Evolutionary conservation across 768 basidiomycete species (phyloP), one percentile per base, ranked within the genome.

Genomic region (Pisolithus albus): DNA sequence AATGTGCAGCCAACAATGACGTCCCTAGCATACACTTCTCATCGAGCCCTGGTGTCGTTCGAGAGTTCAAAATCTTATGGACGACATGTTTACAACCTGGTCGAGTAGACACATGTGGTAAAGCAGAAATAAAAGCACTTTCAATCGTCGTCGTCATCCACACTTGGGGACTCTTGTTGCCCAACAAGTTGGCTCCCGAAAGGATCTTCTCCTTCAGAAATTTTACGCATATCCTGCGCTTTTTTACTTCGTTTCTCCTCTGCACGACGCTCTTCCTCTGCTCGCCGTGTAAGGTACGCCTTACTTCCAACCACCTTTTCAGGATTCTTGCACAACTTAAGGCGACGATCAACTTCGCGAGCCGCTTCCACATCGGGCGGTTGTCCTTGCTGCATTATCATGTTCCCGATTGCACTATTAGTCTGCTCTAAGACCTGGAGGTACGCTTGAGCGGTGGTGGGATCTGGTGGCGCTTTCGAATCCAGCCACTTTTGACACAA

Each of bases 241-340:
- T 86, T 87, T 59, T 77, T 79, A 41, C 66, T 76, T 51, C 89
- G 74, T 65, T 88, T 92, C 53, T 78, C 80, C 55, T 81, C 81
- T 2, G 83, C 84, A 60, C 76, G 78, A 49, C 72, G 79, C 59
- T 89, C 88, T 51, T 83, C 82, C 58, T 82, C 84, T n/a, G 75
- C 80, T 57, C 81, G 83, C 64, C 82, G 83, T 19, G 80, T 79
- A 23, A 84, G 65, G 65, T 86, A 92, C 3, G 89, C 86, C 54
- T 81, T 84, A 55, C 84, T 95, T n/a, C 92, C 93, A 11, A 84
- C 82, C 5, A 95, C 84, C 67, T 94, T 96, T 68, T 95, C 93
- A 5, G 96, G 96, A 61, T 99, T 98, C 65, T 92, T 90, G 74
- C 95, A 97, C 36, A 86, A 62, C 61, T 82, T 85, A 43, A 99